A percentile compares a stretch with the other conserved stretches of the same genome.
Evolutionary conservation across 192 early-diverging fungal species (phyloP).

Genomic region (Pecoramyces ruminantium): DNA sequence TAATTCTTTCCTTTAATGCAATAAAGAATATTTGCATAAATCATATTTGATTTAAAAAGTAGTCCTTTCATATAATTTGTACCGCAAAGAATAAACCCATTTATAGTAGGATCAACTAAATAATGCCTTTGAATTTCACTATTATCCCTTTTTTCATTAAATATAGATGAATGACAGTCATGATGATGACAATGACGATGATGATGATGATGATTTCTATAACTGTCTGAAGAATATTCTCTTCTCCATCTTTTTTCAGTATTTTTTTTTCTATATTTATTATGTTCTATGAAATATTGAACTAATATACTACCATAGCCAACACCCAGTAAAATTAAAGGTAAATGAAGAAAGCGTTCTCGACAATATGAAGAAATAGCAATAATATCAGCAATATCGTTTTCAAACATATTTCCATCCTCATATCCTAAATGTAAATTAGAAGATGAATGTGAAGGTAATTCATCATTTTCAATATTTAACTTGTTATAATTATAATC

Average conservation of each 20-base stretch:
- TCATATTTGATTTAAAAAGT: neutral
- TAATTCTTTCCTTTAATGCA: neutral
- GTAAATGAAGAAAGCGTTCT: neutral
- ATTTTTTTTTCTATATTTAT: neutral
- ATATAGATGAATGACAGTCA: neutral
- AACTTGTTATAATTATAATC: too few species aligned
- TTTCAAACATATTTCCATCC: neutral
- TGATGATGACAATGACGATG: neutral
- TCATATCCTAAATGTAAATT: neutral
- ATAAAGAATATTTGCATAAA: neutral
- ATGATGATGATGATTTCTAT: neutral
- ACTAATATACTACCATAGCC: neutral
- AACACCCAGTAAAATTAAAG: neutral
- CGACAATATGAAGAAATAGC: neutral
- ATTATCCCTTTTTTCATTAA: neutral
- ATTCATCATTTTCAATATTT: neutral
- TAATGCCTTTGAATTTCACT: neutral
- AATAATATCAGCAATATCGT: neutral
- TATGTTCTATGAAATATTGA: neutral
- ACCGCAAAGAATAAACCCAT: neutral
- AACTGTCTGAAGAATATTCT: too few species aligned
- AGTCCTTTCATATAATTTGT: neutral
- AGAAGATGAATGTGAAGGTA: neutral
- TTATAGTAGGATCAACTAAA: neutral
- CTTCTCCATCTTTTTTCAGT: too few species aligned